phyloP scores from a whole-genome alignment of 352 stramenopile genomes.

The Phytophthora sojae region DNA sequence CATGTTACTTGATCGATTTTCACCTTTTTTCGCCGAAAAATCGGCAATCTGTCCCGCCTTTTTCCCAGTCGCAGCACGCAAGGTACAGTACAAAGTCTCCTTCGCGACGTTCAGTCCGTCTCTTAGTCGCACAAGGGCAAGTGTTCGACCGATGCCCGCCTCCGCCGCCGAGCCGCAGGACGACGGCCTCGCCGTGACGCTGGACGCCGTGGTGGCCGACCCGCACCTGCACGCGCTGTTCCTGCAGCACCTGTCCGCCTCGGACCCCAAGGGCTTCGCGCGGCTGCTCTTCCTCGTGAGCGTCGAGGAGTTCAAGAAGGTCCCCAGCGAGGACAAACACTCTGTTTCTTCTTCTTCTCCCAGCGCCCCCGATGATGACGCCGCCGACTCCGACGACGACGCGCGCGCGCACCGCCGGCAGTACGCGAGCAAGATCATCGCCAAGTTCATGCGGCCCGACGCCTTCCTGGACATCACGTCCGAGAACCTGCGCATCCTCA shows the following conservation, averaged over 20 bases:
- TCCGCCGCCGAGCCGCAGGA: constrained; percentile 9
- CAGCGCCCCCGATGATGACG: constrained; percentile 8
- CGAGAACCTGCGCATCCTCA: constrained; percentile 78
- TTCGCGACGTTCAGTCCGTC: constrained; percentile 23
- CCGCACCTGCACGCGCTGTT: constrained; percentile 83
- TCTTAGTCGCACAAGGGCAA: constrained; percentile 17
- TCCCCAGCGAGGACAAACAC: constrained; percentile 16
- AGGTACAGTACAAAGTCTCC: constrained; percentile 1
- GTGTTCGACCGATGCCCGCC: constrained; percentile 7
- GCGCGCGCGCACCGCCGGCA: constrained; percentile 50
- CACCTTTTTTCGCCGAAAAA: constrained; percentile 5
- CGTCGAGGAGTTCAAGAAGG: constrained; percentile 90
- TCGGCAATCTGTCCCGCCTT: constrained; percentile 22
- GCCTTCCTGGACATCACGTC: constrained; percentile 84
- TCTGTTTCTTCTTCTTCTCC: background rate
- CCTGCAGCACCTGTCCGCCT: constrained; percentile 75
- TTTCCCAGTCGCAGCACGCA: constrained; percentile 17
- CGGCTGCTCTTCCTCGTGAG: constrained; percentile 88
- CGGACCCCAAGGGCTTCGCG: constrained; percentile 78
- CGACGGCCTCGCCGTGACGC: constrained; percentile 43
- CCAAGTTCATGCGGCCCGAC: constrained; percentile 88
- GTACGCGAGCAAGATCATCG: constrained; percentile 89
- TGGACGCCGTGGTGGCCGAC: constrained; percentile 79
- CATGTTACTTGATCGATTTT: background rate
- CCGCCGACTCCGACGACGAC: constrained; percentile 27